Base-by-base conservation (phyloP, 768 basidiomycete species). In the Amanita subjunquillea region DNA sequence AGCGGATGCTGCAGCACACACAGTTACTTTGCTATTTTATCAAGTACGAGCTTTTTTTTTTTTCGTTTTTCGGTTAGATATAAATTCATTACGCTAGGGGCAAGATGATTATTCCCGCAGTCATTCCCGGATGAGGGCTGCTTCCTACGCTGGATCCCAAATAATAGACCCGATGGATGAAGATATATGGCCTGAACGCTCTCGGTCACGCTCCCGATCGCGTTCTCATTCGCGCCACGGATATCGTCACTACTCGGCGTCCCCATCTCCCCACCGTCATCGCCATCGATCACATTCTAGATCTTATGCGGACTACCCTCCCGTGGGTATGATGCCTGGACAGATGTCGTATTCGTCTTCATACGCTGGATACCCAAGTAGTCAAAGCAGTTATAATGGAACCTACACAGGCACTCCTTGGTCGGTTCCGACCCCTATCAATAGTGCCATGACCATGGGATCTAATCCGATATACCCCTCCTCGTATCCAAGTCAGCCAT, bases 1-100 rank as follows among this genome's bases (percentile, higher is more conserved):
- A 10, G 75, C 77, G 27, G 85, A 87, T 59, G 69, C 82, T 0
- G 85, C 86, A 2, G 84, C 83, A 15, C 76, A 80, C 39, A 85
- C 85, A 0, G 84, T 82, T 1, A 77, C 78, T 12, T 68, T 73
- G 25, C 75, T 85, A 32, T 83, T 82, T 51, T 73, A 72, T 55
- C 69, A 76, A 63, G 80, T 80, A 54, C 2, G 27, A 32, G 32
- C 23, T 29, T n/a, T 29, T 17, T 40, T 29, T 36, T n/a, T 17
- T 41, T 29, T 36, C n/a, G 50, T 37, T 52, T 23, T 45, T 50
- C 54, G 20, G 44, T 38, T 22, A 51, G 48, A 17, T 3, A 27
- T 17, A 45, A 17, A 55, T 36, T 56, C 75, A 72, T 64, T 62
- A 49, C 63, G 67, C 38, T 66, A 67, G 50, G 60, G 60, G 45